These are phyloP conservation scores for Ustilago lituana DNA, from an alignment of 1,284 basidiomycete genomes.

Conservation along the genomic window DNA sequence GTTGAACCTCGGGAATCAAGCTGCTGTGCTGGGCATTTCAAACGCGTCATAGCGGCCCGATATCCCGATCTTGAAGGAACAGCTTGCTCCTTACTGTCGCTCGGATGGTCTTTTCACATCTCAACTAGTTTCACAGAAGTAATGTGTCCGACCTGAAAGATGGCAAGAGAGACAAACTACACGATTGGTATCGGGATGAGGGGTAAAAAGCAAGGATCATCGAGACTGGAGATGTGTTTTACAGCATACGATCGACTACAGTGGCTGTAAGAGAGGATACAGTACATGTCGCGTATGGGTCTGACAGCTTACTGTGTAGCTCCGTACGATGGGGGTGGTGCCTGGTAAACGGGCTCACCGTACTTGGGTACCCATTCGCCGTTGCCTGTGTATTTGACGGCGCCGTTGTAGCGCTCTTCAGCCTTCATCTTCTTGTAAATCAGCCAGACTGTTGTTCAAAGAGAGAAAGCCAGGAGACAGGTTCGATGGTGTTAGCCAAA, in stretches of 20 bases:
- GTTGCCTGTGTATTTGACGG: constrained; percentile 49
- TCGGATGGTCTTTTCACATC: no score
- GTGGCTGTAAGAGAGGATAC: no score
- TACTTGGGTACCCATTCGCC: constrained; percentile 48
- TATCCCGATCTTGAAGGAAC: no score
- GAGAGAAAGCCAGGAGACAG: background rate
- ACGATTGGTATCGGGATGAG: no score
- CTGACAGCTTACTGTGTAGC: constrained; percentile 15
- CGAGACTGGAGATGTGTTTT: no score
- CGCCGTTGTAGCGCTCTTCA: constrained; percentile 48
- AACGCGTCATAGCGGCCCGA: background rate
- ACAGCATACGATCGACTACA: no score
- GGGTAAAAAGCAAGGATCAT: no score
- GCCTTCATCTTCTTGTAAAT: constrained; percentile 57
- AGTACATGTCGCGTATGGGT: no score
- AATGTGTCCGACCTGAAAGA: no score
- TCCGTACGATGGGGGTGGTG: constrained; percentile 38
- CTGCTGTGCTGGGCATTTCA: background rate
- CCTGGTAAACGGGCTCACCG: constrained; percentile 22
- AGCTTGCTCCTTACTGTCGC: no score
- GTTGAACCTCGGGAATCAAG: background rate
- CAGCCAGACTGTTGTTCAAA: constrained; percentile 38
- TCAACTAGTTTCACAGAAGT: no score
- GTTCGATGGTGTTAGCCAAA: background rate
- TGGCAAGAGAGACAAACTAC: no score